Base-by-base conservation (phyloP, 1,284 basidiomycete genomes). In the Leccinum huronense region DNA sequence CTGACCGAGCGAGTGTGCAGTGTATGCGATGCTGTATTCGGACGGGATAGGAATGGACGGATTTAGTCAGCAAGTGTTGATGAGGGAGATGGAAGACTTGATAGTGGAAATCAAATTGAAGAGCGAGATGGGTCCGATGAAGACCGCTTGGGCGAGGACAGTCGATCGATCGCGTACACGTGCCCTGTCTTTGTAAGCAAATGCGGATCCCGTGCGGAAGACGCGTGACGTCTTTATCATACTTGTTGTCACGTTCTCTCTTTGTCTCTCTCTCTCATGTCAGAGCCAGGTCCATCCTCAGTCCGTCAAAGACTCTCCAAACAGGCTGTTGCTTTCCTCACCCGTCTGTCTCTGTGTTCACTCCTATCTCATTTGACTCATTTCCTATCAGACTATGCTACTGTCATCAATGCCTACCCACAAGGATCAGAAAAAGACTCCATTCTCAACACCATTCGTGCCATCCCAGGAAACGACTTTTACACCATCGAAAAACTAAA, bases 41-140 rank as follows among this genome's bases (percentile, higher is more conserved):
- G 53, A 62, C 1, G 40, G 64, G 13, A 42, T 14, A 9, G 45
- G 6, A 1, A 34, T 68, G 31, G 68, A 77, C 2, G 70, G 70
- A 53, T 72, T 75, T n/a, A 70, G 81, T n/a, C 77, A 86, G 58
- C 75, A 73, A 8, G 61, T 74, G 36, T 74, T 90, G 59, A 74
- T 80, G 53, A 68, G 72, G 14, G 86, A 88, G 74, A 86, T 89
- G 80, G 84, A 86, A 72, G 78, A 84, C 48, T 80, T 90, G 71
- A 76, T 89, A 58, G 80, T 91, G 7, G 89, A 90, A 75, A 78
- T 78, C 45, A 83, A 81, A 67, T 75, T 90, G 34, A 83, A 80
- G 72, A 79, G 77, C 62, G 80, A 85, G 38, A 77, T 70, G 1
- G 86, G 85, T 3, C 86, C 86, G 14, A 77, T 88, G 62, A 73